These are phyloP conservation scores for Cryphonectria japonica DNA, from an alignment of 2,329 filamentous ascomycete species.

Conservation along the genomic window DNA sequence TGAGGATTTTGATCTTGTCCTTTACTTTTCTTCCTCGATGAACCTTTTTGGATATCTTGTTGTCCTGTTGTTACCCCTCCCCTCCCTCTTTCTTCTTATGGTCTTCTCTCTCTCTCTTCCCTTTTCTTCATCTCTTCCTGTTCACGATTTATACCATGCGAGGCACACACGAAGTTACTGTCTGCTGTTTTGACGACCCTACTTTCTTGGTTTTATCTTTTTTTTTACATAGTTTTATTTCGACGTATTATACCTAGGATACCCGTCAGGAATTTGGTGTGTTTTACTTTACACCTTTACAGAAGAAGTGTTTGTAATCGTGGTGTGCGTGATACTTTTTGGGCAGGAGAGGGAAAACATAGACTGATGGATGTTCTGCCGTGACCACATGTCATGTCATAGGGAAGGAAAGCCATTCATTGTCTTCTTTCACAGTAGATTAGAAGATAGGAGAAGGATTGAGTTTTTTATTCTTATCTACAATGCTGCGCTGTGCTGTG, in stretches of 20 bases:
- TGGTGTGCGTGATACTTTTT: background rate
- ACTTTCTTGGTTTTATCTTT: background rate
- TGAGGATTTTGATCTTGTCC: background rate
- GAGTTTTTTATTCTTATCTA: background rate
- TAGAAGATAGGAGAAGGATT: background rate
- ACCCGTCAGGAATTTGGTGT: slow-evolving; percentile 23
- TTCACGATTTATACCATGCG: slow-evolving; percentile 32
- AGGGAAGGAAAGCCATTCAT: too few relatives aligned
- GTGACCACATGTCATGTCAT: too few relatives aligned
- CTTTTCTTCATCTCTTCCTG: slow-evolving; percentile 4
- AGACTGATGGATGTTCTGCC: too few relatives aligned
- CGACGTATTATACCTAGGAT: slow-evolving; percentile 30
- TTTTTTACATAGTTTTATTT: background rate
- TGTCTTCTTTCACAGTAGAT: too few relatives aligned
- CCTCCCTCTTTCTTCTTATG: too few relatives aligned
- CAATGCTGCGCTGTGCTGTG: too few relatives aligned
- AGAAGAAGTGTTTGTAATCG: too few relatives aligned
- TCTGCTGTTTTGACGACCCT: slow-evolving; percentile 25
- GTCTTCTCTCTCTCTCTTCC: too few relatives aligned
- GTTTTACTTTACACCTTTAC: slow-evolving; percentile 6
- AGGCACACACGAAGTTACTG: slow-evolving; percentile 16
- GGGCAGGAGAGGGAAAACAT: too few relatives aligned
- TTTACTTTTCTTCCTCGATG: slow-evolving; percentile 4
- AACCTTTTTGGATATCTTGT: slow-evolving; percentile 13
- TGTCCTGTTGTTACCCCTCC: background rate